phyloP scores from a whole-genome alignment of 345 rosid genomes.

The Balakata baccata region DNA sequence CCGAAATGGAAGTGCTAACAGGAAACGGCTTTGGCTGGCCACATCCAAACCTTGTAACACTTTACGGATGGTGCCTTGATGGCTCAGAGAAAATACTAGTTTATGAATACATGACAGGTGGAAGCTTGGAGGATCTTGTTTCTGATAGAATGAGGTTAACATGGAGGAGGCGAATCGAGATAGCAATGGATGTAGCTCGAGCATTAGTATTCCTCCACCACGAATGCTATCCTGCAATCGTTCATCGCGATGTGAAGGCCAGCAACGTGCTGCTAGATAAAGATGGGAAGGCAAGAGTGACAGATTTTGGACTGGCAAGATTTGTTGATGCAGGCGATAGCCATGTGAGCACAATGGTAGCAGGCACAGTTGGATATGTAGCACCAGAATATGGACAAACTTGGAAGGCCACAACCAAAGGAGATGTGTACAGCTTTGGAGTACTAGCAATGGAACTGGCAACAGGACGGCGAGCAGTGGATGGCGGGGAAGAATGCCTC shows the following conservation, averaged over 20 bases:
- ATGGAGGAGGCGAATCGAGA: slow-evolving; percentile 57
- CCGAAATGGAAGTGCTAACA: slow-evolving; percentile 90
- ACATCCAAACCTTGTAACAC: slow-evolving; percentile 83
- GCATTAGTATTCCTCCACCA: slow-evolving; percentile 82
- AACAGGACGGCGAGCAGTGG: slow-evolving; percentile 78
- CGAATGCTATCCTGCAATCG: slow-evolving; percentile 82
- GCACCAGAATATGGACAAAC: slow-evolving; percentile 97
- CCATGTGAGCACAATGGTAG: slow-evolving; percentile 87
- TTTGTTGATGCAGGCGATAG: slow-evolving; percentile 63
- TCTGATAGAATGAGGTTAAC: slow-evolving; percentile 54
- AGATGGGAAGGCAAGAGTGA: slow-evolving; percentile 67
- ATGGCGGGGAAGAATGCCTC: slow-evolving; percentile 89
- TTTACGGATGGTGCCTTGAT: slow-evolving; percentile 87
- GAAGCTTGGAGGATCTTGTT: slow-evolving; percentile 78
- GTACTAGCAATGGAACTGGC: slow-evolving; percentile 85
- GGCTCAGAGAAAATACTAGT: slow-evolving; percentile 73
- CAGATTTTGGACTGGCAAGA: slow-evolving; percentile 92
- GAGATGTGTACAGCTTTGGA: slow-evolving; percentile 92
- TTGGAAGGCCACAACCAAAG: slow-evolving; percentile 88
- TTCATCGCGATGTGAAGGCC: slow-evolving; percentile 92
- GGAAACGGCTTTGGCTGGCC: slow-evolving; percentile 85
- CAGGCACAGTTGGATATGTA: slow-evolving; percentile 89
- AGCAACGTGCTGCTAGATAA: slow-evolving; percentile 79
- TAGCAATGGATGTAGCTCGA: slow-evolving; percentile 67
- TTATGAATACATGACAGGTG: slow-evolving; percentile 87